Conservation (phyloP, 108 stramenopile species). For the Aurantiochytrium sp. region DNA sequence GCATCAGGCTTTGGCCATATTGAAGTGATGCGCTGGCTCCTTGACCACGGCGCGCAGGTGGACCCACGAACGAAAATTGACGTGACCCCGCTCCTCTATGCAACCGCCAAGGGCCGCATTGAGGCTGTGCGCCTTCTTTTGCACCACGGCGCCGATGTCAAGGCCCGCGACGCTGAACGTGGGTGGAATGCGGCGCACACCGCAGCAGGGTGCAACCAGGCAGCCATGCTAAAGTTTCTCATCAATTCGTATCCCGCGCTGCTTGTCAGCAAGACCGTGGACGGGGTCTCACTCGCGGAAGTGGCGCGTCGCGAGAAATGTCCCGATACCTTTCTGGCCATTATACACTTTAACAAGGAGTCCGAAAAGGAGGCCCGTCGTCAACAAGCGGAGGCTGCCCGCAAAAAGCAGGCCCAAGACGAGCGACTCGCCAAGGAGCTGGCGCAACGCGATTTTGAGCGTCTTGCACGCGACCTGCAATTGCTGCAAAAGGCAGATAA, state of each 20-base stretch:
- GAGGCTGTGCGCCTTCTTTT: not conserved
- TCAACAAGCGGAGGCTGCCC: not conserved
- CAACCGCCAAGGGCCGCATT: not conserved
- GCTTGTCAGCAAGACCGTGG: not conserved
- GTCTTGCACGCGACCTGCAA: not conserved
- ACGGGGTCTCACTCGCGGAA: not conserved
- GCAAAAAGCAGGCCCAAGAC: constrained; percentile 3
- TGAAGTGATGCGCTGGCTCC: constrained; percentile 56
- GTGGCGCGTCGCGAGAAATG: not conserved
- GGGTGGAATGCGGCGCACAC: not conserved
- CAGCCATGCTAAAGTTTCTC: not conserved
- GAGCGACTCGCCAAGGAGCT: not conserved
- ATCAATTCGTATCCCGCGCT: not conserved
- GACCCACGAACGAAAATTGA: not conserved
- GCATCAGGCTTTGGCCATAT: constrained; percentile 68
- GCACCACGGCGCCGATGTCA: not conserved
- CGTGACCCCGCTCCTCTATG: constrained; percentile 1
- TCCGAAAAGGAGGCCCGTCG: not conserved
- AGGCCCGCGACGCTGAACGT: not conserved
- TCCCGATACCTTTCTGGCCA: not conserved
- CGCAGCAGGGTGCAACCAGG: constrained; percentile 11
- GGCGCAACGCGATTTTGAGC: not conserved
- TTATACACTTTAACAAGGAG: not conserved
- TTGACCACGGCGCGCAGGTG: constrained; percentile 48
- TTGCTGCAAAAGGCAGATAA: no score